phyloP scores from a whole-genome alignment of 2,329 filamentous ascomycete species.

The Apiospora phragmitis region DNA sequence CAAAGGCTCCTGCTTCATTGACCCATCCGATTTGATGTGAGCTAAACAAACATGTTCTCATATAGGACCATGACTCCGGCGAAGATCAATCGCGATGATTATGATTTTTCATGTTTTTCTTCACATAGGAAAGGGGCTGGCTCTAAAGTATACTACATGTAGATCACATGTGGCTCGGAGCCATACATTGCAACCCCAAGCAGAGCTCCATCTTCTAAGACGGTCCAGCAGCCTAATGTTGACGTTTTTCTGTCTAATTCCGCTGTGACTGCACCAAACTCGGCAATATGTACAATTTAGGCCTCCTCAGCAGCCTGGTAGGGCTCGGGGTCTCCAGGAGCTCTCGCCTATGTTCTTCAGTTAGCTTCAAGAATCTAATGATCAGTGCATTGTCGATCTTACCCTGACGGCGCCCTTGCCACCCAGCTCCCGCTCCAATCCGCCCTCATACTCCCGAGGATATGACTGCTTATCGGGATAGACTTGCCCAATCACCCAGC shows the following conservation, averaged over 20 bases:
- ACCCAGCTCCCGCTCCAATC: conserved; percentile 73
- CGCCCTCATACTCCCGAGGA: conserved; percentile 71
- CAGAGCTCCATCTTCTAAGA: neutral
- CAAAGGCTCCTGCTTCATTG: neutral
- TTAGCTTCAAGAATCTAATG: neutral
- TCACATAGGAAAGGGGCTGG: neutral
- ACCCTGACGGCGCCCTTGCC: conserved; percentile 67
- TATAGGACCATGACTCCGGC: neutral
- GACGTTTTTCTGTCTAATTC: neutral
- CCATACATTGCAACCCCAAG: neutral
- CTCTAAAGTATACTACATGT: neutral
- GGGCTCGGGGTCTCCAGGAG: conserved; percentile 55
- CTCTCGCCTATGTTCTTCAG: conserved; percentile 48
- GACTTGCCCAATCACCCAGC: conserved; percentile 65
- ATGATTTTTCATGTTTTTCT: neutral
- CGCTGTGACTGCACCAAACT: conserved; percentile 1
- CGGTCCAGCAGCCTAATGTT: neutral
- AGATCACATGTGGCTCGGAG: neutral
- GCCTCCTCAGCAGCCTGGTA: conserved; percentile 34
- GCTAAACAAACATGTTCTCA: neutral
- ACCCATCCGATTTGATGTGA: neutral
- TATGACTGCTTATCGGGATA: conserved; percentile 73
- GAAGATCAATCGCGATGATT: neutral
- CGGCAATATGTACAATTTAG: conserved; percentile 32
- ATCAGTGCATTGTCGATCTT: conserved; percentile 32